Base-by-base conservation (phyloP, 75 land plant genomes). In the Pseudotsuga menziesii region DNA sequence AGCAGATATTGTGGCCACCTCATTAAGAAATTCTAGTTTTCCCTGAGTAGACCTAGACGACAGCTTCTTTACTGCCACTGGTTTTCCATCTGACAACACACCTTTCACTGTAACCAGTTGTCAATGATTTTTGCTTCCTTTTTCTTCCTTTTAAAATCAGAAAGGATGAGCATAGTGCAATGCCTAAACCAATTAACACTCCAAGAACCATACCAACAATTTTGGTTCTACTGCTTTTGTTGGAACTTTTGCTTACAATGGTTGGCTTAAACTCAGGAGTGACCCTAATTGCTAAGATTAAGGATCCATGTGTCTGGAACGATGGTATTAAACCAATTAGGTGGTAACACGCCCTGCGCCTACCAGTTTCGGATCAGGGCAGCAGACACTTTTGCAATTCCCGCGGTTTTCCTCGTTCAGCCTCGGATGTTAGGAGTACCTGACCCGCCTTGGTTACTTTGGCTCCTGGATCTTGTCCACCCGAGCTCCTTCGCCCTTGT, bases 11-110 rank as follows among this genome's bases (percentile, higher is more conserved):
- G 87, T 80, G 41, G 82, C 86, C 56, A 91, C 83, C 78, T 94
- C 97, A 62, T 86, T 94, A 4, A 94, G 80, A 81, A 94, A 94
- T 79, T 94, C 95, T 8, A 90, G 86, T 57, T 89, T 91, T 23
- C 97, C 97, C 80, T 92, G 94, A 73, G 79, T 85, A 15, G 93
- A 88, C 74, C 85, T 86, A 0, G 91, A 59, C 36, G 88, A 90
- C 22, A 91, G 87, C 74, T 89, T 87, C 78, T 91, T 91, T 11
- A 91, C 86, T 23, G 94, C 94, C 44, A 91, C 83, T n/a, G 76
- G 64, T 5, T 78, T n/a, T 36, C 91, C 91, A 85, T 91, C 94
- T 54, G 87, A 72, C 20, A 91, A 76, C 17, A 82, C 74, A 61
- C 91, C 91, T 88, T 56, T 22, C 22, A 39, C n/a, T 32, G 44